Evolutionary conservation across 2,329 filamentous ascomycete genomes (phyloP).

Genomic region (Fusarium citri): DNA sequence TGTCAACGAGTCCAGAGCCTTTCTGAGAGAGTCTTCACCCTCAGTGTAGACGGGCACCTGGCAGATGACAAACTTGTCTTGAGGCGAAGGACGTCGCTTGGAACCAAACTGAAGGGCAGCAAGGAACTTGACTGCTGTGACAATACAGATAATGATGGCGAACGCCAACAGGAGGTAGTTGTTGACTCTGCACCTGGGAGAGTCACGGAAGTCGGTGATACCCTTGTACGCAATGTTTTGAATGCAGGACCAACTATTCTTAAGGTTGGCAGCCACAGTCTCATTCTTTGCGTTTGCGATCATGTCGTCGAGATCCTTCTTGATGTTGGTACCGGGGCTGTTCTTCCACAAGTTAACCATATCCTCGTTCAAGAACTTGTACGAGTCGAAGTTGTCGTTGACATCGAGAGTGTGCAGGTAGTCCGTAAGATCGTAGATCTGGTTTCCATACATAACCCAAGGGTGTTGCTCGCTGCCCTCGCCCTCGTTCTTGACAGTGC

Average conservation of each 20-base stretch:
- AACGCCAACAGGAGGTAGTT: constrained; percentile 91
- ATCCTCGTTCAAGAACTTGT: constrained; percentile 77
- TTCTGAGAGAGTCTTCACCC: constrained; percentile 92
- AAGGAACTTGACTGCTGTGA: constrained; percentile 90
- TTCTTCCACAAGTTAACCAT: constrained; percentile 76
- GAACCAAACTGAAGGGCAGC: constrained; percentile 93
- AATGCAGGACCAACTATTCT: constrained; percentile 82
- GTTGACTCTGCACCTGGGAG: constrained; percentile 83
- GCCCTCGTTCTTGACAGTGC: constrained; percentile 73
- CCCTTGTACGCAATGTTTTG: constrained; percentile 86
- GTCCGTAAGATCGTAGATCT: constrained; percentile 89
- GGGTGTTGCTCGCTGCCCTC: constrained; percentile 69
- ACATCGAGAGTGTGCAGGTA: constrained; percentile 83
- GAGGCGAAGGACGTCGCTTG: constrained; percentile 86
- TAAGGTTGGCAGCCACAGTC: constrained; percentile 62
- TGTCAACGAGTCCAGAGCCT: constrained; percentile 93
- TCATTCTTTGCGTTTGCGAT: constrained; percentile 63
- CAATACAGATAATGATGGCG: constrained; percentile 82
- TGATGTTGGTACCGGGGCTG: constrained; percentile 85
- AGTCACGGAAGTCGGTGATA: constrained; percentile 84
- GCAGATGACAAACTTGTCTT: constrained; percentile 99
- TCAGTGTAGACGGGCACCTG: constrained; percentile 98
- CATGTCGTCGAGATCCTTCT: constrained; percentile 69
- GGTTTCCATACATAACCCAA: constrained; percentile 83
- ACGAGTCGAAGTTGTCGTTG: constrained; percentile 65